A percentile compares a stretch with the other conserved stretches of the same genome.
phyloP scores from a whole-genome alignment of 805 yeast species.

The Myxozyma monticola region DNA sequence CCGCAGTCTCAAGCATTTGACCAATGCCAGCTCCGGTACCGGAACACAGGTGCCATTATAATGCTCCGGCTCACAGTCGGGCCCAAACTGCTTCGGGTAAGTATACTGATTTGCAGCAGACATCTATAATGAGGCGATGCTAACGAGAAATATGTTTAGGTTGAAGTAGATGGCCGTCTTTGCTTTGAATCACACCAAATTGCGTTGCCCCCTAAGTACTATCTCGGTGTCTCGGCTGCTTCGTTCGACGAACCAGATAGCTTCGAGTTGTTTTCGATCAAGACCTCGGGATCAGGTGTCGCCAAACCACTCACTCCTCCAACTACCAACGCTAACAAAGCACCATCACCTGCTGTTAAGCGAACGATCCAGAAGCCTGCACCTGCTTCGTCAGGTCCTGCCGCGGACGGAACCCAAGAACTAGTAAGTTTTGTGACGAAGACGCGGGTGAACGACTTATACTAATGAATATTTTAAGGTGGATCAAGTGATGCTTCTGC shows the following conservation, averaged over 20 bases:
- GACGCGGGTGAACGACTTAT: too few species aligned
- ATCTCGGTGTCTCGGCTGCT: constrained; percentile 41
- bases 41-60: constrained; percentile 39
- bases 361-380: too few species aligned
- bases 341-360: too few species aligned
- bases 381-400: too few species aligned
- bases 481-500: too few species aligned
- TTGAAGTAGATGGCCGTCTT: constrained; percentile 42
- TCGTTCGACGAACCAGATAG: constrained; percentile 29
- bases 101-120: too few species aligned
- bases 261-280: constrained; percentile 24
- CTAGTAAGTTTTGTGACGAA: constrained; percentile 4
- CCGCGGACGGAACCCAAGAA: constrained; percentile 1
- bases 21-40: constrained; percentile 40
- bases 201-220: constrained; percentile 38
- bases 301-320: neutral
- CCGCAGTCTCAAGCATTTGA: constrained; percentile 40
- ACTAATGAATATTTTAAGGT: too few species aligned
- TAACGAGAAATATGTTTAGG: constrained; percentile 27
- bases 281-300: constrained; percentile 21
- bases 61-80: constrained; percentile 39
- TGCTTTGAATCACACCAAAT: constrained; percentile 41
- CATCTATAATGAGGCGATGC: too few species aligned
- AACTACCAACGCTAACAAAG: too few species aligned
- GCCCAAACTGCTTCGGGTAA: constrained; percentile 32